Evolutionary conservation across 805 yeast genomes (phyloP).

Genomic region (Ascoidea rubescens): DNA sequence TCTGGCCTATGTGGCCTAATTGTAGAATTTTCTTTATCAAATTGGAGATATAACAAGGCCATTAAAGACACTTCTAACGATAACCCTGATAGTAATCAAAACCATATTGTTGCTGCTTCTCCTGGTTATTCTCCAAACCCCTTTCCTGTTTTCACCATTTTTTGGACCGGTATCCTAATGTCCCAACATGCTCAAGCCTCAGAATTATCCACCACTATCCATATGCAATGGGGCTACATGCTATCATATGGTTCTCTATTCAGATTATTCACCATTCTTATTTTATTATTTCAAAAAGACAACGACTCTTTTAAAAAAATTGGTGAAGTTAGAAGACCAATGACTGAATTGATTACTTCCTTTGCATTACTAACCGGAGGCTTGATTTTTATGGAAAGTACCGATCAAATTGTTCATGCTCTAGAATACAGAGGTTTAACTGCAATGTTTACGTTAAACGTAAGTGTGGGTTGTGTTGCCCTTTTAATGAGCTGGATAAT

Average conservation of each 20-base stretch:
- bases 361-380: constrained; percentile 85
- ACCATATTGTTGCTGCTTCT: constrained; percentile 22
- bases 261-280: constrained; percentile 48
- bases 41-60: constrained; percentile 42
- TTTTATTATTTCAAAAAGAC: constrained; percentile 32
- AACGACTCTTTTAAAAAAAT: constrained; percentile 4
- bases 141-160: constrained; percentile 83
- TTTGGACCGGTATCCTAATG: constrained; percentile 95
- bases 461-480: constrained; percentile 67
- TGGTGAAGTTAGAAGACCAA: constrained; percentile 50
- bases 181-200: constrained; percentile 88
- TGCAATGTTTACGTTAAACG: constrained; percentile 81
- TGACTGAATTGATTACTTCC: constrained; percentile 71
- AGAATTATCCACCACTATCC: constrained; percentile 61
- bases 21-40: constrained; percentile 50
- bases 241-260: constrained; percentile 73
- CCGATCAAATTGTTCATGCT: constrained; percentile 73
- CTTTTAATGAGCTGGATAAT: constrained; percentile 84
- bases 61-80: constrained; percentile 15
- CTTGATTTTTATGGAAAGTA: constrained; percentile 79
- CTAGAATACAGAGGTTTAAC: constrained; percentile 75
- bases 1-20: constrained; percentile 85
- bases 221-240: constrained; percentile 85
- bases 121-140: constrained; percentile 89
- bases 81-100: constrained; percentile 8